These are phyloP conservation scores for Triangularia setosa DNA, from an alignment of 2,329 filamentous ascomycete species.

Conservation along the genomic window DNA sequence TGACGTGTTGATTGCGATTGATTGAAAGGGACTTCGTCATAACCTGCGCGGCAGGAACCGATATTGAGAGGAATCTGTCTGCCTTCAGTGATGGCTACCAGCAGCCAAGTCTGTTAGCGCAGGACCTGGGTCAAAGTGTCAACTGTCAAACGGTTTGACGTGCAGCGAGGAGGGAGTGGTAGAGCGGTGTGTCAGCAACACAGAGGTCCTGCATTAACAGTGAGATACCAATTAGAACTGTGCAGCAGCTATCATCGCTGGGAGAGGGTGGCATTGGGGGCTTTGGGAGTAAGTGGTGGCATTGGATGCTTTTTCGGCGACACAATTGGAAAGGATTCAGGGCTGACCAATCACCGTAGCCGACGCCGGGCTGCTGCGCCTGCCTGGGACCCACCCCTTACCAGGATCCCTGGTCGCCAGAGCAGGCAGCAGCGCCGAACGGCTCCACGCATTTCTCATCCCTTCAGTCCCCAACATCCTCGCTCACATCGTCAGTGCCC, in stretches of 20 bases:
- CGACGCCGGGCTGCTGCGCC: constrained; percentile 24
- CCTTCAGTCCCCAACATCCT: constrained; percentile 11
- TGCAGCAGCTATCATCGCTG: constrained; percentile 16
- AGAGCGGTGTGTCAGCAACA: constrained; percentile 9
- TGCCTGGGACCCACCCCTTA: constrained; percentile 17
- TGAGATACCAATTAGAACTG: constrained; percentile 12
- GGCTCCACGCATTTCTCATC: constrained; percentile 28
- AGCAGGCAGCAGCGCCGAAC: constrained; percentile 28
- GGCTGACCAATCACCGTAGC: constrained; percentile 23
- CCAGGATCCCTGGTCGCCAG: constrained; percentile 16
- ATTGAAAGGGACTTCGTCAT: constrained; percentile 11
- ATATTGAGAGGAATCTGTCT: constrained; percentile 6
- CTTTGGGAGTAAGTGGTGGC: constrained; percentile 12
- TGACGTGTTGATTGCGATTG: constrained; percentile 12
- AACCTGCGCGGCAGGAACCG: constrained; percentile 7
- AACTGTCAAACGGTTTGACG: not conserved
- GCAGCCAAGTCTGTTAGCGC: not conserved
- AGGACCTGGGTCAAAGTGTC: not conserved
- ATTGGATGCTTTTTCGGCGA: constrained; percentile 16
- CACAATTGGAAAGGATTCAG: constrained; percentile 23
- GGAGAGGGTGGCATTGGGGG: not conserved
- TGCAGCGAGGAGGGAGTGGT: not conserved
- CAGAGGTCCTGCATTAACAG: constrained; percentile 14
- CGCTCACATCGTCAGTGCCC: not conserved
- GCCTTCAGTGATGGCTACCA: constrained; percentile 1